Evolutionary conservation across 805 yeast genomes (phyloP), one percentile per base, ranked within the genome.

Genomic region (Wickerhamomyces bisporus): DNA sequence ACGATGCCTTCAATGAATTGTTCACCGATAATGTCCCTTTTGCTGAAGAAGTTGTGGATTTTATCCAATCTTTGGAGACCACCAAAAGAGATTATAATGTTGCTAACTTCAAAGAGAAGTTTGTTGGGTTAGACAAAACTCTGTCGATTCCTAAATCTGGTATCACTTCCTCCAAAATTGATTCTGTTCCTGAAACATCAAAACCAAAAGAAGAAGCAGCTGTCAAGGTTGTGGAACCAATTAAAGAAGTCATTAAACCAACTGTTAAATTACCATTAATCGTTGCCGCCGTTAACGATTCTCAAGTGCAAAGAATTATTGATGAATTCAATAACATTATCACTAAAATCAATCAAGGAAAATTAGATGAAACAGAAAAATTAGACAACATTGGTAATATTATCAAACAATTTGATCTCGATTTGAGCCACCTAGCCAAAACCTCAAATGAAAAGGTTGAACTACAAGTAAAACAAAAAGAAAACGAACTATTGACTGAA

Each of bases 11-110:
- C 55, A 79, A 76, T 47, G 86, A 81, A 47, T 46, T 66, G 32
- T 81, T 79, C 58, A 67, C 78, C 17, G 79, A 79, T 46, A 73
- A 72, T 41, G 73, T 81, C 32, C 93, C 93, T 15, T 67, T 71
- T 35, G 85, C 79, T 27, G 83, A 78, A 49, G 59, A 61, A 17
- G 60, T 73, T 23, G 70, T 81, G 23, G 74, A 75, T 37, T 49
- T 56, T 8, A 63, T 72, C 36, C 85, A 80, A 46, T 62, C 60
- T 9, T 50, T 56, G 23, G 42, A 50, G 34, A 47, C 51, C 33
- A 47, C 37, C 8, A 45, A 37, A 30, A 50, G 41, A 28, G 57
- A 53, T n/a, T 46, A 52, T 36, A 57, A 65, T 28, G 45, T 66
- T 34, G 48, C 54, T 33, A 62, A 60, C 23, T 60, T 65, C 36